phyloP scores from a whole-genome alignment of 306 rosid species.

The Rosa persica region DNA sequence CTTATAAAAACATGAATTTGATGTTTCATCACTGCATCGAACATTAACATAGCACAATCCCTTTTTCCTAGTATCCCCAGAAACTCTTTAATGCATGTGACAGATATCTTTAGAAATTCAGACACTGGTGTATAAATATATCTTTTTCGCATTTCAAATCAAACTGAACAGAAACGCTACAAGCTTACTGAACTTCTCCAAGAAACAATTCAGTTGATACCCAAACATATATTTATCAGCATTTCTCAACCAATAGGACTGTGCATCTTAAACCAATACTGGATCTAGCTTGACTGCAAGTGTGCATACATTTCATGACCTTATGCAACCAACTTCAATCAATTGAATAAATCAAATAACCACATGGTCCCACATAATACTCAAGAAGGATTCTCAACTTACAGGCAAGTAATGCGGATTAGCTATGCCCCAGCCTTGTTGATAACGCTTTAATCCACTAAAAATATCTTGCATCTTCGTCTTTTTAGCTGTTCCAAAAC shows the following conservation, averaged over 20 bases:
- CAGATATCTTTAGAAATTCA: not conserved
- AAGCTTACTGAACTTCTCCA: too few relatives aligned
- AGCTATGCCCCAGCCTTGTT: slow-evolving; percentile 81
- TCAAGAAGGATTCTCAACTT: slow-evolving; percentile 35
- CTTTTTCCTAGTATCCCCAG: not conserved
- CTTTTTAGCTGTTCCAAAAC: slow-evolving; percentile 73
- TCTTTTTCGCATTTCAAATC: not conserved
- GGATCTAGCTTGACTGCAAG: not conserved
- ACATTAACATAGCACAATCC: too few relatives aligned
- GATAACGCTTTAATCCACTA: slow-evolving; percentile 50
- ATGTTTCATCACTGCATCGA: not conserved
- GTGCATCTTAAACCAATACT: slow-evolving; percentile 2
- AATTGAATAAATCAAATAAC: not conserved
- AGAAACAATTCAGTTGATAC: too few relatives aligned
- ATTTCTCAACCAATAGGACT: not conserved
- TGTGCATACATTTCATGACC: slow-evolving; percentile 8
- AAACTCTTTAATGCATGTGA: not conserved
- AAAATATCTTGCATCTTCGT: slow-evolving; percentile 74
- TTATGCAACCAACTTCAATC: not conserved
- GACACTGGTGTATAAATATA: too few relatives aligned
- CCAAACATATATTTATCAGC: too few relatives aligned
- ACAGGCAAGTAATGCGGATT: slow-evolving; percentile 85
- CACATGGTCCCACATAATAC: not conserved
- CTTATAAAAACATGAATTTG: too few relatives aligned
- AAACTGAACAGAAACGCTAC: not conserved